These are phyloP conservation scores for Mycena chlorophos DNA, from an alignment of 768 basidiomycete genomes.

Conservation along the genomic window DNA sequence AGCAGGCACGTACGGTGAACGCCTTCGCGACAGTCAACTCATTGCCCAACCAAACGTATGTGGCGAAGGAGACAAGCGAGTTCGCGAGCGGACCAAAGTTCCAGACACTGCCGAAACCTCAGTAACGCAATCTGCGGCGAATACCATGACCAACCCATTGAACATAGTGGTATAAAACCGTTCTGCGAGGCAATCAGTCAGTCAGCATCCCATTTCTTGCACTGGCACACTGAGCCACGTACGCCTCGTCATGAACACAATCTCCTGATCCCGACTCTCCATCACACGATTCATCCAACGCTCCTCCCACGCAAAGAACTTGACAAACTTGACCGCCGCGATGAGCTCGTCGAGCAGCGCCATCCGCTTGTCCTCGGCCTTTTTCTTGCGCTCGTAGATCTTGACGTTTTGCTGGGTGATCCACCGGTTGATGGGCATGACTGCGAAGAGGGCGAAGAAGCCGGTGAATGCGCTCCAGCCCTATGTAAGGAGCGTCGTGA, in stretches of 20 bases:
- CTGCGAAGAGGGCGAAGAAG: slow-evolving; percentile 4
- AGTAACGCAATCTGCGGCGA: slow-evolving; percentile 54
- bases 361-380: slow-evolving; percentile 76
- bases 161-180: background rate
- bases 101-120: slow-evolving; percentile 73
- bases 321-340: slow-evolving; percentile 74
- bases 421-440: slow-evolving; percentile 16
- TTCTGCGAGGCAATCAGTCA: background rate
- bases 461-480: slow-evolving; percentile 20
- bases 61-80: slow-evolving; percentile 76
- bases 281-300: slow-evolving; percentile 69
- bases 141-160: background rate
- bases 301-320: slow-evolving; percentile 82
- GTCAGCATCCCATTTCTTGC: background rate
- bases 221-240: slow-evolving; percentile 3
- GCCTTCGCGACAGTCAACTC: slow-evolving; percentile 76
- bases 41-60: slow-evolving; percentile 70
- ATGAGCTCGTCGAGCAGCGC: slow-evolving; percentile 77
- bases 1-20: slow-evolving; percentile 62
- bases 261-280: slow-evolving; percentile 66
- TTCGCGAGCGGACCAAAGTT: slow-evolving; percentile 75
- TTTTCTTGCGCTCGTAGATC: slow-evolving; percentile 58
- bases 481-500: no score
- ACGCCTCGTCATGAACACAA: slow-evolving; percentile 78
- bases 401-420: slow-evolving; percentile 21